Base-by-base conservation (phyloP, 495 filamentous ascomycete species). In the Xylaria flabelliformis region DNA sequence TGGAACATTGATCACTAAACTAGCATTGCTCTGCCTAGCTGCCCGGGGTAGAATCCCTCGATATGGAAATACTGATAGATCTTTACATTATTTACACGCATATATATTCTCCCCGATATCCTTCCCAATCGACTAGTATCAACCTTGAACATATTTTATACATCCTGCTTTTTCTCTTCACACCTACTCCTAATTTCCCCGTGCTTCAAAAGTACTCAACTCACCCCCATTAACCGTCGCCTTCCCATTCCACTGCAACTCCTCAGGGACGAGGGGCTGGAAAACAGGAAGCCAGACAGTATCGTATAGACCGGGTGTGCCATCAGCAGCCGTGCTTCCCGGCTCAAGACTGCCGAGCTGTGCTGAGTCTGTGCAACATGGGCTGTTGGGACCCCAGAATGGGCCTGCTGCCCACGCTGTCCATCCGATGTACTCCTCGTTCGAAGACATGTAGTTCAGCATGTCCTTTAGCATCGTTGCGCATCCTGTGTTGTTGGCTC, bases 361-460 rank as follows among this genome's bases (percentile, higher is more conserved):
- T 51, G 72, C 71, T 46, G 76, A 77, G 75, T 86, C 82, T 0
- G 83, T 83, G 76, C 84, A 88, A 78, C 84, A 88, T 2, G 86
- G 81, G 73, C 80, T 83, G 32, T 78, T 75, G 21, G 75, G 64
- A 0, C 86, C 85, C 85, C 85, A 86, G 69, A 87, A 83, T 1
- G 86, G 85, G 0, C 85, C 85, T 4, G 85, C 86, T 6, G 85
- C 85, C 85, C 84, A 88, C 13, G 84, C 84, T 0, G 86, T 84
- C 86, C 86, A 88, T 2, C 86, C 86, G 67, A 87, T 86, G 67
- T 84, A 88, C 64, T 82, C 85, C 6, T 82, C 80, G 72, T 88
- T 87, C 56, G 81, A 51, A 12, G 78, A 72, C 81, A 88, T 83
- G 76, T 86, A 88, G 61, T 86, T 80, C 73, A 87, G 65, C 26